Conservation (phyloP, 78 protist genomes). For the Anaeramoeba flamelloides region DNA sequence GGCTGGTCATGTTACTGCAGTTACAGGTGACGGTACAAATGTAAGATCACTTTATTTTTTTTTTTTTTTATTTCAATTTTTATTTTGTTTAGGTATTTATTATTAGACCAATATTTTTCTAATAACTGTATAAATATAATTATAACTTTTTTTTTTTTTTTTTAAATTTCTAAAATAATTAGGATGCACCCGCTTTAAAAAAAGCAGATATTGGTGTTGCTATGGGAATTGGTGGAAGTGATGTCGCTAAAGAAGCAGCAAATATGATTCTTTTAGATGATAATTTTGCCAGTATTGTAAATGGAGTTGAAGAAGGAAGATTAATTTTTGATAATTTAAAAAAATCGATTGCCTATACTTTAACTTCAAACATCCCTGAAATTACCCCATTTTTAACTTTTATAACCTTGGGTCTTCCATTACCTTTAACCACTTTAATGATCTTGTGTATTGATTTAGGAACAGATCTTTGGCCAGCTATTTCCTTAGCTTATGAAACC, state of each 20-base stretch:
- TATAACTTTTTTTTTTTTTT: no score
- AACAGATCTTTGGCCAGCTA: constrained; percentile 80
- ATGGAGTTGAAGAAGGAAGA: constrained; percentile 71
- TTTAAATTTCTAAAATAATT: no score
- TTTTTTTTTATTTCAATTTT: no score
- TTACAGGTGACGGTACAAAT: constrained; percentile 20
- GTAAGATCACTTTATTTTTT: no score
- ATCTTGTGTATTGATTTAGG: constrained; percentile 75
- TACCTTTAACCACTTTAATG: constrained; percentile 54
- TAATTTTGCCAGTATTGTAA: constrained; percentile 75
- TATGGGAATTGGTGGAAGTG: constrained; percentile 5
- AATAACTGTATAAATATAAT: no score
- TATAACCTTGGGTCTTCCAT: constrained; percentile 61
- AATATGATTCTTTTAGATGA: constrained; percentile 39
- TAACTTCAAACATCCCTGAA: constrained; percentile 75
- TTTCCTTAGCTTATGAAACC: constrained; percentile 62
- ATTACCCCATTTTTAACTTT: constrained; percentile 60
- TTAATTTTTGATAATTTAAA: constrained; percentile 77
- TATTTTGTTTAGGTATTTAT: no score
- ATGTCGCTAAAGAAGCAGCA: constrained; percentile 1
- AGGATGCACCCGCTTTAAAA: constrained; percentile 82
- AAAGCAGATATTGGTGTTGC: constrained; percentile 67
- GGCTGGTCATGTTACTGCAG: constrained; percentile 58
- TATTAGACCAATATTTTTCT: no score
- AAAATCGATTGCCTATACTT: constrained; percentile 75